phyloP scores from a whole-genome alignment of 1,284 basidiomycete species.

The Leccinum fallax region DNA sequence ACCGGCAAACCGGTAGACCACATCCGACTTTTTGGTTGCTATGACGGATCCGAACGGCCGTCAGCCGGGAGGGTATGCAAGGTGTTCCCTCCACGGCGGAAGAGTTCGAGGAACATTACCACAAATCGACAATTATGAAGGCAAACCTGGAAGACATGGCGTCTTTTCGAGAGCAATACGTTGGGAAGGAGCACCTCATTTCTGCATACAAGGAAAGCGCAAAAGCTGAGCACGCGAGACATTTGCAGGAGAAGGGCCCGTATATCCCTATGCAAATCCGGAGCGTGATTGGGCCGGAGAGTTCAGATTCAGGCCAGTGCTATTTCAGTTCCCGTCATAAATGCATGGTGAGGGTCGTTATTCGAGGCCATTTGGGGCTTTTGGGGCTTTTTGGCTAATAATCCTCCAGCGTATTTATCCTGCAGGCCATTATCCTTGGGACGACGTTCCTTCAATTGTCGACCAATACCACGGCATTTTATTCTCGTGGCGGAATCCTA shows the following conservation, averaged over 20 bases:
- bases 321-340: slow-evolving; percentile 42
- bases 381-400: slow-evolving; percentile 32
- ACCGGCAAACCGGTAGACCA: slow-evolving; percentile 59
- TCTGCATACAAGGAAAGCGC: slow-evolving; percentile 52
- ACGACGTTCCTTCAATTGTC: slow-evolving; percentile 73
- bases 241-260: slow-evolving; percentile 42
- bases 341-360: slow-evolving; percentile 33
- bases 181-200: slow-evolving; percentile 40
- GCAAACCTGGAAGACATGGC: slow-evolving; percentile 41
- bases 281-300: slow-evolving; percentile 62
- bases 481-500: slow-evolving; percentile 78
- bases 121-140: slow-evolving; percentile 30
- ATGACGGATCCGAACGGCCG: slow-evolving; percentile 68
- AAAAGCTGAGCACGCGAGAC: slow-evolving; percentile 51
- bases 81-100: slow-evolving; percentile 59
- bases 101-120: slow-evolving; percentile 55
- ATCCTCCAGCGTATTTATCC: slow-evolving; percentile 43
- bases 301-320: slow-evolving; percentile 69
- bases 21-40: slow-evolving; percentile 64
- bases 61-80: slow-evolving; percentile 47
- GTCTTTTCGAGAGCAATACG: slow-evolving; percentile 37
- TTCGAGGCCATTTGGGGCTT: background rate
- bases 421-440: slow-evolving; percentile 76
- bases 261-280: slow-evolving; percentile 64
- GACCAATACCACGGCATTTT: slow-evolving; percentile 68